Evolutionary conservation across 371 early-diverging fungal genomes (phyloP).

Genomic region (Massospora cicadina): DNA sequence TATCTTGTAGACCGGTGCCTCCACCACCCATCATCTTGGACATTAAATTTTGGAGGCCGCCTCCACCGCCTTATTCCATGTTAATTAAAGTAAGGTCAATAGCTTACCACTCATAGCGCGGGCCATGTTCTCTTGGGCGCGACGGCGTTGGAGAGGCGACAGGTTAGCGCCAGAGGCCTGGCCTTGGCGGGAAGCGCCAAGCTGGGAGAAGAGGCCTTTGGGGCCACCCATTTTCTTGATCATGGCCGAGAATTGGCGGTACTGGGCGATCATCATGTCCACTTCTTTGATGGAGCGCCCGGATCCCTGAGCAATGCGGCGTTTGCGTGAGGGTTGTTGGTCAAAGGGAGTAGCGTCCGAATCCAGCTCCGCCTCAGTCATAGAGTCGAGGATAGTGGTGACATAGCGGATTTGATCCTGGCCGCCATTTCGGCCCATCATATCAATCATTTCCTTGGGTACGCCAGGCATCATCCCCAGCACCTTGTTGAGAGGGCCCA

Average conservation of each 20-base stretch:
- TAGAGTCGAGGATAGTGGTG: conserved; percentile 94
- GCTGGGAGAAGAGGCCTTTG: conserved; percentile 50
- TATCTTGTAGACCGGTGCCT: conserved; percentile 24
- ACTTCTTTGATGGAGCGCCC: conserved; percentile 79
- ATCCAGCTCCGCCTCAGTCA: conserved; percentile 88
- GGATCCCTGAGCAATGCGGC: conserved; percentile 82
- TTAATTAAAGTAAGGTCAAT: background rate
- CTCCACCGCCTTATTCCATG: conserved; percentile 23
- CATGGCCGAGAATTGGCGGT: conserved; percentile 72
- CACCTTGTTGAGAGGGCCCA: conserved; percentile 91
- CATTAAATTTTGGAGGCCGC: conserved; percentile 66
- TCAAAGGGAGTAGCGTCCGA: conserved; percentile 80
- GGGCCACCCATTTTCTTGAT: conserved; percentile 95
- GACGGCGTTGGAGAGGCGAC: conserved; percentile 50
- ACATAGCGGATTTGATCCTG: conserved; percentile 62
- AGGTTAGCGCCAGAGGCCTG: conserved; percentile 32
- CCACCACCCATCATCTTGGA: conserved; percentile 32
- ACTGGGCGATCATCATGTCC: conserved; percentile 66
- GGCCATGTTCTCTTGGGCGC: conserved; percentile 53
- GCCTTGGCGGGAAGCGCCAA: conserved; percentile 21
- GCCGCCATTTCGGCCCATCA: conserved; percentile 51
- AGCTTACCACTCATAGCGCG: conserved; percentile 31
- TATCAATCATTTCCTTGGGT: conserved; percentile 66
- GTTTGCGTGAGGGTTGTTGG: conserved; percentile 54
- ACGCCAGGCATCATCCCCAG: conserved; percentile 98